Evolutionary conservation across 139 green algal genomes (phyloP), one percentile per base, ranked within the genome.

Genomic region (Mesotaenium endlicherianum): DNA sequence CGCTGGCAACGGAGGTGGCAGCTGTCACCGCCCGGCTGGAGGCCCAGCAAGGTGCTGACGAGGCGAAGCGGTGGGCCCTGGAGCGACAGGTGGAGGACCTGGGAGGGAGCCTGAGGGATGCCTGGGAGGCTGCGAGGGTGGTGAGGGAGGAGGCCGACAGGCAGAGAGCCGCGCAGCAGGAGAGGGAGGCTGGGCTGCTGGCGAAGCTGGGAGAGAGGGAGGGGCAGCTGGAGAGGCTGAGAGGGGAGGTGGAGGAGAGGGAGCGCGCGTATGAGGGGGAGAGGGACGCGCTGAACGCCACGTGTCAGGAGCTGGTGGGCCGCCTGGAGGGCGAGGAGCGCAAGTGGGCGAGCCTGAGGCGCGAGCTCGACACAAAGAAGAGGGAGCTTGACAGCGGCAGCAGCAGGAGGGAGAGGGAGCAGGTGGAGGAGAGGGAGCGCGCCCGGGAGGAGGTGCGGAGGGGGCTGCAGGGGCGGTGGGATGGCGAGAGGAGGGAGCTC

Each of bases 51-150:
- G n/a, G n/a, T n/a, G n/a, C n/a, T n/a, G n/a, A n/a, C n/a, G n/a
- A n/a, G n/a, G n/a, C n/a, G 26, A 75, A 2, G 31, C 20, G 26
- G 43, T n/a, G 0, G 26, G 17, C 26, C 2, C n/a, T 26, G 0
- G 53, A 83, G 3, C n/a, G 74, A 81, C 30, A 8, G 20, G 74
- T 39, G n/a, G 50, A 34, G 3, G 74, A 39, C 3, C 16, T 49
- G 55, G 74, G 58, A 75, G 53, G n/a, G 74, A 6, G 58, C 1
- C 16, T 80, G 74, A 34, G 20, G 53, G 31, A 77, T 68, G 16
- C 3, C 11, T n/a, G 31, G n/a, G 69, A 64, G 69, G 42, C 5
- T 34, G 69, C n/a, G 69, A 77, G 30, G 60, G 11, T 8, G 11
- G 41, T 36, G n/a, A 6, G 47, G 41, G 3, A 39, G 50, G 50